These are phyloP conservation scores for Coniochaeta hoffmannii DNA, from an alignment of 2,329 filamentous ascomycete genomes.

Conservation along the genomic window DNA sequence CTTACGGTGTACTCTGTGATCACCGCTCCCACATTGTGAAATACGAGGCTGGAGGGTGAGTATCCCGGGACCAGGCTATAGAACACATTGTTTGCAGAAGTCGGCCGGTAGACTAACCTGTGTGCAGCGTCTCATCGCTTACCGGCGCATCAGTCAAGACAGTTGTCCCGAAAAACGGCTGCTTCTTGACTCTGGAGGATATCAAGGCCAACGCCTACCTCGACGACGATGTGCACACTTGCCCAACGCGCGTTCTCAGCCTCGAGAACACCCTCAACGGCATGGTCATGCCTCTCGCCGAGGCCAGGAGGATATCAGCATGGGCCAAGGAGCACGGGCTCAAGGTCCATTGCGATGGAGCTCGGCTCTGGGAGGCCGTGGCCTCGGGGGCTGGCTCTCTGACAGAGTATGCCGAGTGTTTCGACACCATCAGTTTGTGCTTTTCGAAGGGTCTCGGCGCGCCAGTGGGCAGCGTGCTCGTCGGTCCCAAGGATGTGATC, in stretches of 20 bases:
- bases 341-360: conserved; percentile 42
- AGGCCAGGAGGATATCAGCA: conserved; percentile 59
- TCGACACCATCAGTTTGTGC: conserved; percentile 52
- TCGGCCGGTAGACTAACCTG: neutral
- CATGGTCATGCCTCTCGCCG: conserved; percentile 67
- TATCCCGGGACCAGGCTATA: conserved; percentile 4
- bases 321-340: conserved; percentile 54
- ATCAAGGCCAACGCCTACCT: conserved; percentile 58
- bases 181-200: conserved; percentile 71
- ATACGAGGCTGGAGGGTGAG: conserved; percentile 55
- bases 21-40: conserved; percentile 69
- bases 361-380: conserved; percentile 43
- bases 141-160: conserved; percentile 63
- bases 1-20: conserved; percentile 74
- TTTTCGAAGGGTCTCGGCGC: conserved; percentile 47
- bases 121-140: conserved; percentile 56
- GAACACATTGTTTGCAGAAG: neutral
- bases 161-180: conserved; percentile 61
- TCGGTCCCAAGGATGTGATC: conserved; percentile 44
- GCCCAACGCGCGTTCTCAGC: conserved; percentile 73
- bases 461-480: conserved; percentile 40
- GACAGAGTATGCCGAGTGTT: conserved; percentile 32
- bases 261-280: conserved; percentile 83
- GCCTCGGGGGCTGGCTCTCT: conserved; percentile 34
- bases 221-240: conserved; percentile 65